Evolutionary conservation across 31 red algal species (phyloP).

Genomic region (Asparagopsis taxiformis): DNA sequence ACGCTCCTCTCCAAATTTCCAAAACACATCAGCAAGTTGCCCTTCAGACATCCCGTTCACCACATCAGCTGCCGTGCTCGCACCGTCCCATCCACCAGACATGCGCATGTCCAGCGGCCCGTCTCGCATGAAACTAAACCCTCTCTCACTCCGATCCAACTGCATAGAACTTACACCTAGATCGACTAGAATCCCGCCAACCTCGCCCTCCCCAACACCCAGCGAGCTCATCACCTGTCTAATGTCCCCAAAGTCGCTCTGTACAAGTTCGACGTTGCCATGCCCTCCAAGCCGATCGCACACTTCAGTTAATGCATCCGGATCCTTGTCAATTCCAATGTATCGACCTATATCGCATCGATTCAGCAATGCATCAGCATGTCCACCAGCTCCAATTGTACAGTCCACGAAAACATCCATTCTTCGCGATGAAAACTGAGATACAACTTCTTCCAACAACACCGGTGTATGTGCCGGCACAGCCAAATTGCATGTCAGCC

Average conservation of each 20-base stretch:
- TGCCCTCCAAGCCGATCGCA: conserved; percentile 4
- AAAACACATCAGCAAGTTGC: conserved; percentile 64
- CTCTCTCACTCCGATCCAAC: conserved; percentile 72
- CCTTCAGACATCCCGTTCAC: conserved; percentile 70
- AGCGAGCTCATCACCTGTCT: conserved; percentile 15
- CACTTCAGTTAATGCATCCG: conserved; percentile 39
- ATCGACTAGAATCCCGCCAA: conserved; percentile 86
- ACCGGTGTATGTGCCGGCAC: not conserved
- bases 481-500: not conserved
- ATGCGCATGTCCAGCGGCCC: conserved; percentile 99
- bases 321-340: conserved; percentile 83
- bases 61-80: conserved; percentile 82
- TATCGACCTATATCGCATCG: conserved; percentile 40
- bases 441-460: conserved; percentile 16
- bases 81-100: conserved; percentile 25
- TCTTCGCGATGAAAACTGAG: conserved; percentile 15
- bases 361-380: conserved; percentile 46
- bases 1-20: conserved; percentile 87
- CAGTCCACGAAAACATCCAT: conserved; percentile 70
- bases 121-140: conserved; percentile 79
- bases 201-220: not conserved
- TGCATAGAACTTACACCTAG: conserved; percentile 97
- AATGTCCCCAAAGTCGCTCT: conserved; percentile 70
- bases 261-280: conserved; percentile 39
- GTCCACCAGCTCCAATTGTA: conserved; percentile 90